Conservation (phyloP, 2,329 filamentous ascomycete genomes). For the Arthrobotrys sphaeroides region DNA sequence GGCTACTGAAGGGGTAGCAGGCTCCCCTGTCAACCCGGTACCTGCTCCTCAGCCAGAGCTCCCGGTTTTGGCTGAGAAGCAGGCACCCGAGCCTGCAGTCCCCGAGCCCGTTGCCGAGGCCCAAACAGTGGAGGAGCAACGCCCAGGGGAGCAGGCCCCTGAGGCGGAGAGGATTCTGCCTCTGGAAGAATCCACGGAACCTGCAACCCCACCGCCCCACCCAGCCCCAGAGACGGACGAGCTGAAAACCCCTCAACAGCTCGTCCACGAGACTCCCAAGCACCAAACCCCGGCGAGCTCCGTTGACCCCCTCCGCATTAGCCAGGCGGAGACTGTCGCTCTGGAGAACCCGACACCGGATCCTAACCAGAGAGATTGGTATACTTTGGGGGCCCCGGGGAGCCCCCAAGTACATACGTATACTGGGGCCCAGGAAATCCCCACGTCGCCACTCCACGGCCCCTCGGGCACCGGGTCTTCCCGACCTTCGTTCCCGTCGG, state of each 20-base stretch:
- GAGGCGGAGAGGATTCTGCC: not conserved
- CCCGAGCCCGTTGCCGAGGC: not conserved
- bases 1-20: not conserved
- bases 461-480: slow-evolving; percentile 18
- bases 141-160: not conserved
- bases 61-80: not conserved
- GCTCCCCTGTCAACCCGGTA: not conserved
- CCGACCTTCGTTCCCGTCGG: slow-evolving; percentile 30
- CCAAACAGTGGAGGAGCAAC: not conserved
- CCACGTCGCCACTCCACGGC: slow-evolving; percentile 44
- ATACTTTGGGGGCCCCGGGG: slow-evolving; percentile 9
- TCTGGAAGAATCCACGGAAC: not conserved
- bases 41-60: not conserved
- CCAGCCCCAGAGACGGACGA: not conserved
- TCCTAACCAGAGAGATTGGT: slow-evolving; percentile 43
- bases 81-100: not conserved
- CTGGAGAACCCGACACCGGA: slow-evolving; percentile 48
- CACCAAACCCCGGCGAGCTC: slow-evolving; percentile 33
- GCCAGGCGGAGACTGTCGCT: slow-evolving; percentile 48
- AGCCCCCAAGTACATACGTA: not conserved
- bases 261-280: not conserved
- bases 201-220: not conserved
- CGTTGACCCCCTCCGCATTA: slow-evolving; percentile 35
- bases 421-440: slow-evolving; percentile 33
- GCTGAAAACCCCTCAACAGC: slow-evolving; percentile 3